Evolutionary conservation across 176 grass and related monocot species (phyloP).

Genomic region (Urochloa ruziziensis): DNA sequence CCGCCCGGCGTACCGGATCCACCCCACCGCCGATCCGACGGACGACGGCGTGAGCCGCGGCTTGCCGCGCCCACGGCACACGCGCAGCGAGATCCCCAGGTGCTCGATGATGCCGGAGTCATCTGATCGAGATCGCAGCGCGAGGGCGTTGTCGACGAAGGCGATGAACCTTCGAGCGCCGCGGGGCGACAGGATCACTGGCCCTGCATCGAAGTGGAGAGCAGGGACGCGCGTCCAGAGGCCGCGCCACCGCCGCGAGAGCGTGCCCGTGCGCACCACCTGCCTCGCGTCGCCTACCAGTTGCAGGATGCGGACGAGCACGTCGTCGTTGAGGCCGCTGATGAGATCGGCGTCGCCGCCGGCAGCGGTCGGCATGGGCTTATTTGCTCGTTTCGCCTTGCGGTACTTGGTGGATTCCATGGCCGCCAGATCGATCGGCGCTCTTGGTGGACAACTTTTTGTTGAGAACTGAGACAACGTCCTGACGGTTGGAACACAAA

Average conservation of each 20-base stretch:
- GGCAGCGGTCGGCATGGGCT: neutral
- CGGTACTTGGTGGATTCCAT: neutral
- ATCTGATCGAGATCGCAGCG: neutral
- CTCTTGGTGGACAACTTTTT: too few species aligned
- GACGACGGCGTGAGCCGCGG: neutral
- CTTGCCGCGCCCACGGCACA: neutral
- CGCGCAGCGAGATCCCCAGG: neutral
- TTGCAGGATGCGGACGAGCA: neutral
- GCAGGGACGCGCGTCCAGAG: neutral
- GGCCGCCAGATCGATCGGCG: neutral
- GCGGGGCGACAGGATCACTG: neutral
- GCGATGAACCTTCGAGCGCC: neutral
- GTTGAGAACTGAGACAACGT: too few species aligned
- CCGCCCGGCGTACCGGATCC: neutral
- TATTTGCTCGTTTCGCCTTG: neutral
- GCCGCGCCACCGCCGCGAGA: slow-evolving; percentile 8
- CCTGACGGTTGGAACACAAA: too few species aligned
- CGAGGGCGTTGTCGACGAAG: neutral
- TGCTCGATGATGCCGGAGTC: neutral
- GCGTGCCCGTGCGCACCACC: neutral
- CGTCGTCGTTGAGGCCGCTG: neutral
- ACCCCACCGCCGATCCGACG: neutral
- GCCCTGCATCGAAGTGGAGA: neutral
- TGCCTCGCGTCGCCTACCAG: neutral
- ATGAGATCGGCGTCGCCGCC: neutral